A percentile compares a stretch with the other conserved stretches of the same genome.
phyloP scores from a whole-genome alignment of 2,329 filamentous ascomycete genomes.

The Penicillium verrucosum region DNA sequence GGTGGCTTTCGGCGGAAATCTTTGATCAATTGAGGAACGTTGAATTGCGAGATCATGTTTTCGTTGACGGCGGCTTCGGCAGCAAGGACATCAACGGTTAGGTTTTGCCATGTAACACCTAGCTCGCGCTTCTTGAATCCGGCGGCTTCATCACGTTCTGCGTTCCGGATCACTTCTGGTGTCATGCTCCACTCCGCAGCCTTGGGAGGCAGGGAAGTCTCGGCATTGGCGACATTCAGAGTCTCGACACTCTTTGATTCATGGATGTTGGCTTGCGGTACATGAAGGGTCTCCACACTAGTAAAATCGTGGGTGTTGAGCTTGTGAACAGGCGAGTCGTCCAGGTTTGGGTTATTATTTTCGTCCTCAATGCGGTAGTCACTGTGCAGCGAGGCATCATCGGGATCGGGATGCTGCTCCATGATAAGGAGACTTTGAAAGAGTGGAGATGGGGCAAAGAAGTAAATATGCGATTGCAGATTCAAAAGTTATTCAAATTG shows the following conservation, averaged over 20 bases:
- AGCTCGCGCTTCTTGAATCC: conserved; percentile 9
- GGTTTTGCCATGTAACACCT: conserved; percentile 8
- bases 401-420: conserved; percentile 6
- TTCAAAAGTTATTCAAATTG: background rate
- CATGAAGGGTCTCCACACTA: conserved; percentile 13
- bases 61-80: conserved; percentile 12
- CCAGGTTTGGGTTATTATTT: background rate
- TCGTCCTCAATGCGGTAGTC: background rate
- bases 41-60: conserved; percentile 14
- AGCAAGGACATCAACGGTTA: conserved; percentile 9
- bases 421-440: conserved; percentile 2
- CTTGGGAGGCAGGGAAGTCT: conserved; percentile 10
- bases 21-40: conserved; percentile 6
- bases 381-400: conserved; percentile 6
- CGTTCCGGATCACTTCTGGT: conserved; percentile 43
- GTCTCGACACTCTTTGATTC: conserved; percentile 23
- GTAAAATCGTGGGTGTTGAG: conserved; percentile 8
- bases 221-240: conserved; percentile 9
- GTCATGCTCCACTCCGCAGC: conserved; percentile 48
- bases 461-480: background rate
- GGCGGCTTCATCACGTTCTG: conserved; percentile 11
- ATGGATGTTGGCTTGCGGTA: conserved; percentile 19
- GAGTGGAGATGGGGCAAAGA: conserved; percentile 4
- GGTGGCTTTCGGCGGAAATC: conserved; percentile 9
- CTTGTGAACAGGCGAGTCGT: background rate